Evolutionary conservation across 2,329 filamentous ascomycete genomes (phyloP).

Genomic region (Juglanconis oblonga): DNA sequence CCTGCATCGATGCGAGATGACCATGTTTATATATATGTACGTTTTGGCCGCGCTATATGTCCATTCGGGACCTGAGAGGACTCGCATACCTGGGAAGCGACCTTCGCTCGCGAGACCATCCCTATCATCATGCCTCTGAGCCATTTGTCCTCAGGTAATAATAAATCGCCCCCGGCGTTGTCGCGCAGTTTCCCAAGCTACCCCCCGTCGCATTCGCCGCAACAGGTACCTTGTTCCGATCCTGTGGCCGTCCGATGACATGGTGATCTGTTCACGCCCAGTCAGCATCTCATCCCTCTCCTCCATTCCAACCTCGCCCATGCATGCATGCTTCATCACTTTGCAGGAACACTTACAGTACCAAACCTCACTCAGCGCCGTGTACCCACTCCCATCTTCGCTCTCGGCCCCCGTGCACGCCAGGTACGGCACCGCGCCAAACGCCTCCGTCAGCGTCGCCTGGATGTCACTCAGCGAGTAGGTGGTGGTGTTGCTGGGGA

Average conservation of each 20-base stretch:
- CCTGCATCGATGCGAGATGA: neutral
- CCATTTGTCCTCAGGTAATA: constrained; percentile 51
- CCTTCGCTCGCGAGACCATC: neutral
- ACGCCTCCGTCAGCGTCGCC: constrained; percentile 43
- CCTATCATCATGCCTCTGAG: constrained; percentile 27
- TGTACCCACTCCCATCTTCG: constrained; percentile 53
- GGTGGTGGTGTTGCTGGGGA: constrained; percentile 54
- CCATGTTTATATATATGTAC: neutral
- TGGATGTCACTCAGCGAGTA: constrained; percentile 55
- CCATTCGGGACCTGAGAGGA: neutral
- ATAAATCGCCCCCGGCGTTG: constrained; percentile 46
- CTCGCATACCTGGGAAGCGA: no score
- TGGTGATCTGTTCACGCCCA: constrained; percentile 41
- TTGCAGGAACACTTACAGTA: constrained; percentile 40
- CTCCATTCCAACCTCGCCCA: neutral
- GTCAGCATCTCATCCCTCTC: no score
- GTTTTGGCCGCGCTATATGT: neutral
- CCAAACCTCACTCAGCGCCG: constrained; percentile 61
- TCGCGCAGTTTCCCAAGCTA: constrained; percentile 53
- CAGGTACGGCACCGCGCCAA: constrained; percentile 56
- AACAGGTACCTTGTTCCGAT: constrained; percentile 41
- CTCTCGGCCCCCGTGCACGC: constrained; percentile 58
- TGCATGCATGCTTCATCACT: neutral
- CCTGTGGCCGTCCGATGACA: constrained; percentile 55
- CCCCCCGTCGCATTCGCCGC: constrained; percentile 45